Percentiles rank a stretch among this genome's conserved stretches.
These are phyloP conservation scores for Cryptococcus sp. DNA, from an alignment of 1,284 basidiomycete genomes.

Conservation along the genomic window DNA sequence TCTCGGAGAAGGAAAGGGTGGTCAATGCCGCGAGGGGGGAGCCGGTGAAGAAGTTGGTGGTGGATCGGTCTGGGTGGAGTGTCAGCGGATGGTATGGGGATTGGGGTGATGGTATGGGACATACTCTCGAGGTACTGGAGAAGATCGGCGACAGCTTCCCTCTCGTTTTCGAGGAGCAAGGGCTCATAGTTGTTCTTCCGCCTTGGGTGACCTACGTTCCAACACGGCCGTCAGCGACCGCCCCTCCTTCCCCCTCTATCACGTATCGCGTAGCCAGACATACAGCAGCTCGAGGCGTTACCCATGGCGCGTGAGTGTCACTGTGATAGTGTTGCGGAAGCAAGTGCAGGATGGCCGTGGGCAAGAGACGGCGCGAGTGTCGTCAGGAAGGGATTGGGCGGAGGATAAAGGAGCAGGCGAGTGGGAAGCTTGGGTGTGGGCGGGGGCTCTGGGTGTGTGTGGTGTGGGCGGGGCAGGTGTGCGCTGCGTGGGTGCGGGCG, in stretches of 20 bases:
- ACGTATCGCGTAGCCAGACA: constrained; percentile 2
- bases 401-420: not conserved
- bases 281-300: constrained; percentile 38
- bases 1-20: constrained; percentile 97
- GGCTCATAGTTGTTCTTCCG: constrained; percentile 77
- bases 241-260: not conserved
- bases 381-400: constrained; percentile 1
- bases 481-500: no score
- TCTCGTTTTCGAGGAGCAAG: constrained; percentile 91
- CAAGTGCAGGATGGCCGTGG: not conserved
- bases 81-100: not conserved
- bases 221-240: not conserved
- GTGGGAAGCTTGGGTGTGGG: constrained; percentile 8
- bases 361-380: not conserved
- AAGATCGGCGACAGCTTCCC: constrained; percentile 96
- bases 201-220: constrained; percentile 34
- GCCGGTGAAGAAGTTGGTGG: constrained; percentile 93
- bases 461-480: not conserved
- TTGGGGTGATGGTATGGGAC: constrained; percentile 37
- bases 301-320: constrained; percentile 28
- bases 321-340: not conserved
- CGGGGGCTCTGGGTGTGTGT: not conserved
- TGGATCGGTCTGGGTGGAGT: constrained; percentile 71
- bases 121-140: constrained; percentile 96
- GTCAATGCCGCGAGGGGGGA: constrained; percentile 90